These are phyloP conservation scores for Chytridiales sp. DNA, from an alignment of 371 early-diverging fungal genomes.

Conservation along the genomic window DNA sequence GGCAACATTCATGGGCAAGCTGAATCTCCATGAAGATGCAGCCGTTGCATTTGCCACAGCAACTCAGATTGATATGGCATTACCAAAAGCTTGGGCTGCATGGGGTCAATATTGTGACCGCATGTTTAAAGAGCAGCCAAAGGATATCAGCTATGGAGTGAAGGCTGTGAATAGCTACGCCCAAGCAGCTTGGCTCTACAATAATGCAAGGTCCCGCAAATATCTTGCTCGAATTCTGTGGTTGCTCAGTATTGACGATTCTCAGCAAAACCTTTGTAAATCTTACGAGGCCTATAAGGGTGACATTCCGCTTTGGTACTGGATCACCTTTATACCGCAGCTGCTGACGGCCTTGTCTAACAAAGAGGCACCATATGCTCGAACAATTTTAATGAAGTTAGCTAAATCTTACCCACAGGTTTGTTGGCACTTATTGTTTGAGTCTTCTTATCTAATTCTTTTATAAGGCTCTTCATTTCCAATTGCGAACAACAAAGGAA, in stretches of 20 bases:
- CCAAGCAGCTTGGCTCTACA: conserved; percentile 90
- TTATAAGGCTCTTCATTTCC: conserved; percentile 83
- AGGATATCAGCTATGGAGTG: conserved; percentile 79
- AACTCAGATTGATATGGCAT: conserved; percentile 83
- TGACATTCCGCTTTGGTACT: conserved; percentile 93
- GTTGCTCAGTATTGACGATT: conserved; percentile 90
- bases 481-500: conserved; percentile 88
- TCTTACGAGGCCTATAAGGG: conserved; percentile 88
- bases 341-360: conserved; percentile 75
- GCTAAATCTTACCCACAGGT: conserved; percentile 95
- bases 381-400: conserved; percentile 81
- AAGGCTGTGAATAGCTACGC: conserved; percentile 96
- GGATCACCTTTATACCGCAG: conserved; percentile 98
- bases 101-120: conserved; percentile 96
- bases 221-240: conserved; percentile 90
- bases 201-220: conserved; percentile 83
- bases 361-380: conserved; percentile 78
- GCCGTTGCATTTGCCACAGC: conserved; percentile 92
- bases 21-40: conserved; percentile 85
- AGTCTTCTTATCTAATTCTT: conserved; percentile 4
- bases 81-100: conserved; percentile 95
- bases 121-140: conserved; percentile 78
- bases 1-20: conserved; percentile 89
- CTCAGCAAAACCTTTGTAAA: conserved; percentile 68
- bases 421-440: conserved; percentile 13